phyloP scores from a whole-genome alignment of 352 stramenopile species.

The Phytophthora brassicae region DNA sequence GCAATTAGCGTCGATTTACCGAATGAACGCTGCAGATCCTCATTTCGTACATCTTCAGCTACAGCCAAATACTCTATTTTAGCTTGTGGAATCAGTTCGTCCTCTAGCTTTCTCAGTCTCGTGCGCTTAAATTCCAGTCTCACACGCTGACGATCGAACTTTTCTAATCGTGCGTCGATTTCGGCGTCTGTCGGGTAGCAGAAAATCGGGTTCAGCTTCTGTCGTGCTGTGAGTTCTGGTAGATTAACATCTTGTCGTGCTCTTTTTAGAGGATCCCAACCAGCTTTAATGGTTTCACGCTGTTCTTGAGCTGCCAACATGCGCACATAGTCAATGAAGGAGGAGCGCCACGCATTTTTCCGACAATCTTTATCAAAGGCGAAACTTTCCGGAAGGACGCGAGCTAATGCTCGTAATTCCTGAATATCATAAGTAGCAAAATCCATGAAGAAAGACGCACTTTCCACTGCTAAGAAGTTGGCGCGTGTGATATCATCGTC shows the following conservation, averaged over 20 bases:
- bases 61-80: slow-evolving; percentile 79
- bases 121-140: slow-evolving; percentile 47
- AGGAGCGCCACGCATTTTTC: slow-evolving; percentile 59
- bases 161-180: slow-evolving; percentile 52
- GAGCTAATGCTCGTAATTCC: slow-evolving; percentile 56
- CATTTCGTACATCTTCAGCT: slow-evolving; percentile 67
- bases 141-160: slow-evolving; percentile 60
- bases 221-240: slow-evolving; percentile 55
- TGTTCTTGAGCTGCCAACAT: slow-evolving; percentile 54
- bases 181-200: slow-evolving; percentile 69
- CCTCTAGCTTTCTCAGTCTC: slow-evolving; percentile 40
- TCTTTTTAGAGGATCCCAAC: slow-evolving; percentile 54
- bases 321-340: slow-evolving; percentile 70
- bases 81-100: slow-evolving; percentile 59
- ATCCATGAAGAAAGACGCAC: slow-evolving; percentile 64
- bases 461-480: slow-evolving; percentile 73
- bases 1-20: slow-evolving; percentile 63
- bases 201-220: slow-evolving; percentile 69
- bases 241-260: slow-evolving; percentile 52
- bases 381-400: slow-evolving; percentile 57
- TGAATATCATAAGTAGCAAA: slow-evolving; percentile 66
- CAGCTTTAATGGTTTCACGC: slow-evolving; percentile 59
- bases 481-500: slow-evolving; percentile 63
- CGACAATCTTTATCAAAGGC: slow-evolving; percentile 76
- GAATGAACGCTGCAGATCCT: slow-evolving; percentile 64